Conservation (phyloP, 176 grass and related monocot genomes). For the Dendrocalamus sinicus region DNA sequence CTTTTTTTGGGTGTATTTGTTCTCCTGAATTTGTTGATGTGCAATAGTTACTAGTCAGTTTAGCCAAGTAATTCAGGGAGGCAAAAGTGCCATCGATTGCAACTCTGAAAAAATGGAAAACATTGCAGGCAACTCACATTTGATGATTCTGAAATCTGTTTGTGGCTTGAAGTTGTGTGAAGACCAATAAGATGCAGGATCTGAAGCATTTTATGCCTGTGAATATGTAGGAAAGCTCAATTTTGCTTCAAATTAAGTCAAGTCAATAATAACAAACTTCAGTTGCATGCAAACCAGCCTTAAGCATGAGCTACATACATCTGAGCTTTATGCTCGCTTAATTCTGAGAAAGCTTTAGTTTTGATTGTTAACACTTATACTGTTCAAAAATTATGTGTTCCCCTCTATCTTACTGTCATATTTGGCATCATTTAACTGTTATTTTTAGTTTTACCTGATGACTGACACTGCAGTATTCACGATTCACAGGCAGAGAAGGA, state of each 20-base stretch:
- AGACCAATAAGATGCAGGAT: background rate
- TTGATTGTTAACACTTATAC: background rate
- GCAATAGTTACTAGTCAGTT: conserved; percentile 11
- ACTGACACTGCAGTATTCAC: background rate
- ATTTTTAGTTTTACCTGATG: background rate
- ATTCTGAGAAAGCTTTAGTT: background rate
- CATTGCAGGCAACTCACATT: background rate
- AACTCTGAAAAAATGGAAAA: conserved; percentile 23
- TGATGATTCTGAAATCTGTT: conserved; percentile 1
- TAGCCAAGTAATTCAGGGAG: conserved; percentile 23
- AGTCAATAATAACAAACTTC: background rate
- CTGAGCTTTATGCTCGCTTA: background rate
- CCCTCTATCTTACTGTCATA: background rate
- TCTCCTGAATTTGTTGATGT: background rate
- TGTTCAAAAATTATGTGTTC: background rate
- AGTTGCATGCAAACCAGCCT: background rate
- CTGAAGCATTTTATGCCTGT: background rate
- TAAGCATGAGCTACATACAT: conserved; percentile 15
- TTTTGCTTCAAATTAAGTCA: background rate
- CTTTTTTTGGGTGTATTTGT: background rate
- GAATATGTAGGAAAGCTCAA: background rate
- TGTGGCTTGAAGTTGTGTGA: background rate
- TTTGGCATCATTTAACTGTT: conserved; percentile 14
- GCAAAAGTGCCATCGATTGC: conserved; percentile 19
- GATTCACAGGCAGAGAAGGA: conserved; percentile 89